These are phyloP conservation scores for Penicillium sp. DNA, from an alignment of 2,329 filamentous ascomycete species.

Conservation along the genomic window DNA sequence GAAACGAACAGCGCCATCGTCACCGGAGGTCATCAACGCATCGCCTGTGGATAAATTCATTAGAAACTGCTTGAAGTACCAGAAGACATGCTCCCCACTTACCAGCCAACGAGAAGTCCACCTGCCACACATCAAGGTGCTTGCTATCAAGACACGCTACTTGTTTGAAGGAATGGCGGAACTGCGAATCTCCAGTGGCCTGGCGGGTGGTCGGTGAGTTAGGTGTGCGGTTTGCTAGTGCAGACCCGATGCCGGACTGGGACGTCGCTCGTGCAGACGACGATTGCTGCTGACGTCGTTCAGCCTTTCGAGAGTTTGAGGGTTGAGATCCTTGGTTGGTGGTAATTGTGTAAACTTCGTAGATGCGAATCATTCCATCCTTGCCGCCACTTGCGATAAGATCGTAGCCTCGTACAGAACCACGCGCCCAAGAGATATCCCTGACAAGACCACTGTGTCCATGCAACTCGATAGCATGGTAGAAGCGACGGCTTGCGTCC, in stretches of 20 bases:
- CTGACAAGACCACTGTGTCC: conserved; percentile 77
- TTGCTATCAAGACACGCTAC: conserved; percentile 48
- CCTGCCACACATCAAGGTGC: conserved; percentile 50
- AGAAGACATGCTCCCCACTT: conserved; percentile 21
- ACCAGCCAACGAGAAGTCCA: conserved; percentile 49
- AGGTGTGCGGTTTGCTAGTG: conserved; percentile 41
- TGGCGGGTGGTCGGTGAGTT: conserved; percentile 35
- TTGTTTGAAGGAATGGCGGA: conserved; percentile 46
- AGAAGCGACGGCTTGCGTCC: conserved; percentile 73
- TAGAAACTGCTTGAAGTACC: background rate
- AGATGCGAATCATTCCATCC: conserved; percentile 88
- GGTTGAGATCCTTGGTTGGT: conserved; percentile 31
- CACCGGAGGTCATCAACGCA: conserved; percentile 47
- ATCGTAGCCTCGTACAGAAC: conserved; percentile 87
- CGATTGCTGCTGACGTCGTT: conserved; percentile 29
- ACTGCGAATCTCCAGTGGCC: conserved; percentile 39
- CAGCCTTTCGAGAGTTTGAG: conserved; percentile 30
- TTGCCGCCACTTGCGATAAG: conserved; percentile 89
- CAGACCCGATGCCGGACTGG: conserved; percentile 47
- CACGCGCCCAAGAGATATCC: conserved; percentile 89
- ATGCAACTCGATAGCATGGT: conserved; percentile 74
- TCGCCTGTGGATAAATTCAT: conserved; percentile 36
- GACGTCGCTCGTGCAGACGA: conserved; percentile 35
- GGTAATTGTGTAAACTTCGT: conserved; percentile 58
- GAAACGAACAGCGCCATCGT: conserved; percentile 46